phyloP scores from a whole-genome alignment of 169 alveolate genomes.

The Cryptosporidium sp. region DNA sequence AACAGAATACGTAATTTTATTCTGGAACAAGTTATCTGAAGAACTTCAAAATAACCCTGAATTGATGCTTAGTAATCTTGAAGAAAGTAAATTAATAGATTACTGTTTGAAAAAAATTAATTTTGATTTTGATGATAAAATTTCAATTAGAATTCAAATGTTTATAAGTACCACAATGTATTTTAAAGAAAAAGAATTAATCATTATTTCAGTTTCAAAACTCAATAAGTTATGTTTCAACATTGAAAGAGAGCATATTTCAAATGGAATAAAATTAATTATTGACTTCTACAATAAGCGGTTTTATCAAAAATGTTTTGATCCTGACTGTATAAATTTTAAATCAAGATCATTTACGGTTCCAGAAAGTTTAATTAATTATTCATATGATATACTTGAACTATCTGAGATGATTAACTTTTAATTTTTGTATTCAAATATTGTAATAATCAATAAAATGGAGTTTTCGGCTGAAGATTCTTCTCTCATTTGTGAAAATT shows the following conservation, averaged over 20 bases:
- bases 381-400: constrained; percentile 37
- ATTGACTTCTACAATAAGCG: constrained; percentile 9
- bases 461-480: not conserved
- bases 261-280: constrained; percentile 75
- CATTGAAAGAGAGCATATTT: constrained; percentile 74
- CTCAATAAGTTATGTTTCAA: constrained; percentile 54
- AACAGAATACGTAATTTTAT: constrained; percentile 30
- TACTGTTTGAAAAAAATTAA: constrained; percentile 28
- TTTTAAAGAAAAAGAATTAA: constrained; percentile 24
- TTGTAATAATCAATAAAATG: constrained; percentile 1
- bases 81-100: not conserved
- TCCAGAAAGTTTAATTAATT: constrained; percentile 23
- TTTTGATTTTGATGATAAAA: constrained; percentile 6
- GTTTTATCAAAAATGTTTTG: constrained; percentile 78
- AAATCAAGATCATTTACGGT: constrained; percentile 33
- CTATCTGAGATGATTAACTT: constrained; percentile 5
- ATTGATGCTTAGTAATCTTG: not conserved
- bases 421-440: not conserved
- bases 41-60: not conserved
- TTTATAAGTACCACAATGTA: constrained; percentile 2
- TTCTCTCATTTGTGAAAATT: constrained; percentile 57
- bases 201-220: constrained; percentile 11
- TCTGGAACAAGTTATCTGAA: constrained; percentile 36
- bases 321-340: constrained; percentile 74
- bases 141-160: not conserved